Base-by-base conservation (phyloP, 2,329 filamentous ascomycete genomes). In the Aureobasidium sp. region DNA sequence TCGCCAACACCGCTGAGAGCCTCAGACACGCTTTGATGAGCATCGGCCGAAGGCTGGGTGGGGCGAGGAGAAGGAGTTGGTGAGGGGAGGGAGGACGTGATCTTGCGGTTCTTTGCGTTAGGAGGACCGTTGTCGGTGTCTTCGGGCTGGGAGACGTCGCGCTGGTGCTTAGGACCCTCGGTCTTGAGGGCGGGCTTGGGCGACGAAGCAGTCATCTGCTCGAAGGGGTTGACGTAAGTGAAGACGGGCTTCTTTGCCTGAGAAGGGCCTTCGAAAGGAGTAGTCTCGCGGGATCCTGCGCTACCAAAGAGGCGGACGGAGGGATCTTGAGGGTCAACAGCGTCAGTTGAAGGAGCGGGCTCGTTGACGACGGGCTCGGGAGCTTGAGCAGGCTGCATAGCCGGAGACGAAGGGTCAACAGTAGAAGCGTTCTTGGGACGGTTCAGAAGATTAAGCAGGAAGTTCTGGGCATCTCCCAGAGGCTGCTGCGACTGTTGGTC, bases 361-460 rank as follows among this genome's bases (percentile, higher is more conserved):
- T 77, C 74, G 65, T 76, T 73, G 59, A 75, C 70, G 63, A 67
- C 69, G 65, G 76, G 74, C 67, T 75, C 73, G 67, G 73, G 69
- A 64, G 73, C 70, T 62, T 73, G 72, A 61, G 70, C 68, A 17
- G 49, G 63, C 15, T 66, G 64, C 35, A 67, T 51, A 46, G 65
- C 66, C 31, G 64, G 60, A 11, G 64, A 49, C 19, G 64, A 57
- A 37, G 60, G 35, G 35, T 67, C 69, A 3, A 50, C 65, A 4
- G 57, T 64, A 15, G 73, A 63, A 1, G 64, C 57, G 31, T 66
- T 73, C 65, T 75, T 91, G 57, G 88, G 85, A 51, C 88, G 86
- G 69, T 91, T 94, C 64, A 99, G 81, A 61, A 97, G 79, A 67
- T 90, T 88, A 64, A 97, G 84, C 50, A 99, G 79, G 69, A 94